Base-by-base conservation (phyloP, 192 early-diverging fungal genomes). In the Phycomyces nitens region DNA sequence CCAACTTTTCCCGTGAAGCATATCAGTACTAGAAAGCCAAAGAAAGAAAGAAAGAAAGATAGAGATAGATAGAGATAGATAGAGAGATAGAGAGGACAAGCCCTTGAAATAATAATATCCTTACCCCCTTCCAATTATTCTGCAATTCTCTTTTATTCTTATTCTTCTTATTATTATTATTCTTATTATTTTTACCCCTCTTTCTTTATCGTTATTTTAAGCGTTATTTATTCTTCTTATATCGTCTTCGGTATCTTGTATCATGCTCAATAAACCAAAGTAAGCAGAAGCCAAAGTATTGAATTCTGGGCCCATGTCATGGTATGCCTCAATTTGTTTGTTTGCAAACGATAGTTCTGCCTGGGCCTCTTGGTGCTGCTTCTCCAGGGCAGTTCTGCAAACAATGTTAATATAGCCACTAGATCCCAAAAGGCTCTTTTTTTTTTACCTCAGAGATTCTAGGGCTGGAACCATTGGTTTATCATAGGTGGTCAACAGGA, bases 1-100 rank as follows among this genome's bases (percentile, higher is more conserved):
- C 92, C n/a, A 89, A 87, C 62, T 94, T 94, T 73, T 81, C 82
- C 64, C 85, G 84, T 58, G 90, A 94, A 27, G 29, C n/a, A n/a
- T 56, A 38, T 16, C 27, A 56, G 16, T 56, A 56, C 27, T 56
- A 38, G 15, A 34, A 27, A 27, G 27, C 27, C 10, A 29, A 23
- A 56, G 44, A 47, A 47, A 47, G 11, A 56, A n/a, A 56, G 15
- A 29, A 34, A 29, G 10, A 56, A 56, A 29, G 27, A 38, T 11
- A n/a, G 0, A 54, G 23, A 54, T n/a, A n/a, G 8, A 54, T 2
- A n/a, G 26, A 23, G 53, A 26, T 21, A 14, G 26, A 24, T 10
- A 54, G 26, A 23, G 14, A 23, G n/a, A 54, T 21, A n/a, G n/a
- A n/a, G n/a, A n/a, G n/a, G n/a, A n/a, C n/a, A n/a, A n/a, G n/a